Percentiles rank a stretch among this genome's conserved stretches.
Evolutionary conservation across 495 filamentous ascomycete species (phyloP).

Genomic region (Aspergillus mulundensis): DNA sequence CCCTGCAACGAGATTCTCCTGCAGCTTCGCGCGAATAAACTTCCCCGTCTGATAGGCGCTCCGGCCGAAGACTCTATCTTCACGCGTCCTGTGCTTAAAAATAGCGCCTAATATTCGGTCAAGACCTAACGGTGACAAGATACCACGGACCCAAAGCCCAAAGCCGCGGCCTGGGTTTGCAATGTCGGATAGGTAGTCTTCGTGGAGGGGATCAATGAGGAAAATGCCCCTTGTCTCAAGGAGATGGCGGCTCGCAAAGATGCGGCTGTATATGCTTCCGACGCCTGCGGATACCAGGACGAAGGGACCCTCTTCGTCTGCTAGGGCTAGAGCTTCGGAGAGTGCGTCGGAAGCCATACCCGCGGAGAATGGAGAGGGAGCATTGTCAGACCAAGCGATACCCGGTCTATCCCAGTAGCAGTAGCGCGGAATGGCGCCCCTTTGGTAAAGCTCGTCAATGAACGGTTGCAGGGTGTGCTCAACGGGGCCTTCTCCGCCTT

Average conservation of each 20-base stretch:
- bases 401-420: slow-evolving; percentile 97
- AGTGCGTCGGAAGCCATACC: slow-evolving; percentile 84
- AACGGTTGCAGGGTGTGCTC: slow-evolving; percentile 70
- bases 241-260: slow-evolving; percentile 79
- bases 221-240: slow-evolving; percentile 70
- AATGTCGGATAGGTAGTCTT: slow-evolving; percentile 68
- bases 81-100: slow-evolving; percentile 70
- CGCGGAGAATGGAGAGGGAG: slow-evolving; percentile 86
- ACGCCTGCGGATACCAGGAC: slow-evolving; percentile 67
- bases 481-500: slow-evolving; percentile 74
- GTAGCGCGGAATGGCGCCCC: slow-evolving; percentile 77
- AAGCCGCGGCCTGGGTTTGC: slow-evolving; percentile 71
- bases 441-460: slow-evolving; percentile 56
- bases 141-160: slow-evolving; percentile 74
- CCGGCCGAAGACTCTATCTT: slow-evolving; percentile 78
- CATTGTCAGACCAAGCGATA: slow-evolving; percentile 85
- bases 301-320: slow-evolving; percentile 84
- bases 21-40: slow-evolving; percentile 81
- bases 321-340: slow-evolving; percentile 74
- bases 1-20: slow-evolving; percentile 85
- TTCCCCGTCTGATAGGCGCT: slow-evolving; percentile 74
- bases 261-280: slow-evolving; percentile 80
- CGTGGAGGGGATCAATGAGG: slow-evolving; percentile 82
- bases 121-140: slow-evolving; percentile 82
- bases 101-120: slow-evolving; percentile 72